phyloP scores from a whole-genome alignment of 352 stramenopile species.

The Thraustochytrium striatum region DNA sequence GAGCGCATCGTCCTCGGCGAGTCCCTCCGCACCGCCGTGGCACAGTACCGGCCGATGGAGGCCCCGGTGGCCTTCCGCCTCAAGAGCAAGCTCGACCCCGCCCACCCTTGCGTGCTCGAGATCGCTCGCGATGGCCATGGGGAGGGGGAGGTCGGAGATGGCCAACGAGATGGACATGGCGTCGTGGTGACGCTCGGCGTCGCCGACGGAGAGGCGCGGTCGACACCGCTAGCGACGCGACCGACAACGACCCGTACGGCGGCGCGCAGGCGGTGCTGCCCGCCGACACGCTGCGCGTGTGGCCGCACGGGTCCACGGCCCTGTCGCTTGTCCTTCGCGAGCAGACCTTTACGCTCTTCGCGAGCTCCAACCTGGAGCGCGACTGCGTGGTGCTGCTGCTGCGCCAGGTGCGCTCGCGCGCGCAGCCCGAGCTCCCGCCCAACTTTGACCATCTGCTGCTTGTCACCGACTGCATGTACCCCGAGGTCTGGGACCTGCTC shows the following conservation, averaged over 20 bases:
- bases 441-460: not conserved
- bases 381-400: not conserved
- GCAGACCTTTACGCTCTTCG: not conserved
- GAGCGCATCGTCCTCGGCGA: too few relatives aligned
- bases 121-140: too few relatives aligned
- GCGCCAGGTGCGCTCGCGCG: not conserved
- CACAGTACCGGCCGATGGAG: too few relatives aligned
- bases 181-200: not conserved
- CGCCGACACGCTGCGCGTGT: not conserved
- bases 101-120: too few relatives aligned
- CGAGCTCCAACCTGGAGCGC: conserved; percentile 1
- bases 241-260: not conserved
- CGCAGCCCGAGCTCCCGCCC: not conserved
- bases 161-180: too few relatives aligned
- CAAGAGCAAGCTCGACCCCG: too few relatives aligned
- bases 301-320: not conserved
- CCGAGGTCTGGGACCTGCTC: conserved; percentile 22
- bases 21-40: too few relatives aligned
- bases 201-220: not conserved
- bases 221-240: not conserved
- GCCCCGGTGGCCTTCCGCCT: too few relatives aligned
- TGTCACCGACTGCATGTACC: conserved; percentile 4
- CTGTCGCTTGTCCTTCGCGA: conserved; percentile 1
- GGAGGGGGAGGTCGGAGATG: too few relatives aligned
- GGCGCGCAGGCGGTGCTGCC: not conserved